A percentile compares a stretch with the other conserved stretches of the same genome.
Conservation (phyloP, 345 rosid species). For the Arabidopsis thaliana region TAIR10.1 NC_003074.8:23261501-23262000, state of each 20-base stretch:
- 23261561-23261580: conserved; percentile 43
- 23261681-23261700: conserved; percentile 59
- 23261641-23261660: conserved; percentile 80
- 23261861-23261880: conserved; percentile 18
- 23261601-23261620: conserved; percentile 79
- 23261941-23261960: conserved; percentile 38
- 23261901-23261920: conserved; percentile 32
- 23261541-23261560: conserved; percentile 54
- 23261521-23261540: conserved; percentile 13
- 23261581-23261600: conserved; percentile 51
- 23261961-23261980: conserved; percentile 28
- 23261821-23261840: conserved; percentile 59
- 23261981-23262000: conserved; percentile 35
- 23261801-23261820: conserved; percentile 84
- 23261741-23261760: conserved; percentile 73
- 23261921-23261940: conserved; percentile 19
- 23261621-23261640: conserved; percentile 74
- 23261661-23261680: conserved; percentile 64
- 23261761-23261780: conserved; percentile 74
- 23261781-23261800: conserved; percentile 79
- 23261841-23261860: conserved; percentile 39
- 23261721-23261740: conserved; percentile 73
- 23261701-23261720: conserved; percentile 67
- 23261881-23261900: conserved; percentile 10
- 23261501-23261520: conserved; percentile 38